A percentile compares a stretch with the other conserved stretches of the same genome.
Evolutionary conservation across 441 rosid genomes (phyloP).

Genomic region (Erodium chrysanthum): DNA sequence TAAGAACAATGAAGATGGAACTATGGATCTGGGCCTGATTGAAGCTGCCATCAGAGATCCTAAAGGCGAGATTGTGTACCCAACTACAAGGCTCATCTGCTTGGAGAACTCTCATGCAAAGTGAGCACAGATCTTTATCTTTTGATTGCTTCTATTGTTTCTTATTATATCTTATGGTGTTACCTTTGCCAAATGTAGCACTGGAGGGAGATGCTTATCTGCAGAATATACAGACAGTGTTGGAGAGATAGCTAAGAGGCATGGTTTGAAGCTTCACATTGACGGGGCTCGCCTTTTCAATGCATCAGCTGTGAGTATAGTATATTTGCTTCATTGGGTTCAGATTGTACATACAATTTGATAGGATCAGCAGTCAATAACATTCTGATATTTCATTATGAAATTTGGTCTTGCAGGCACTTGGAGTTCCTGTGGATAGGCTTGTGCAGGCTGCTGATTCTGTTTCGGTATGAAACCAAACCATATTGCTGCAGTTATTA

Average conservation of each 20-base stretch:
- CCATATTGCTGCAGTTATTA: neutral
- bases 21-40: conserved; percentile 57
- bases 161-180: neutral
- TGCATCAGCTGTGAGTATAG: conserved; percentile 62
- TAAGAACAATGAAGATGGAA: conserved; percentile 71
- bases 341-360: neutral
- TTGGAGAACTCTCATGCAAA: conserved; percentile 92
- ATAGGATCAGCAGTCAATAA: neutral
- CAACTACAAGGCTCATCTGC: conserved; percentile 82
- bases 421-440: conserved; percentile 66
- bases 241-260: conserved; percentile 68
- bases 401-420: conserved; percentile 43
- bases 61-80: conserved; percentile 53
- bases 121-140: conserved; percentile 31
- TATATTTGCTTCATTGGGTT: conserved; percentile 5
- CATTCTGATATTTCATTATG: neutral
- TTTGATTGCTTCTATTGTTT: neutral
- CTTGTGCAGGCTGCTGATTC: conserved; percentile 83
- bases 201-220: conserved; percentile 74
- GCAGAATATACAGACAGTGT: conserved; percentile 60
- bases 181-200: conserved; percentile 36
- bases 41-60: conserved; percentile 76
- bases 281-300: conserved; percentile 93
- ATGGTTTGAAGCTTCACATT: conserved; percentile 82
- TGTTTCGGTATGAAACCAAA: conserved; percentile 39